Base-by-base conservation (phyloP, 352 stramenopile species). In the Phytophthora agathidicida region DNA sequence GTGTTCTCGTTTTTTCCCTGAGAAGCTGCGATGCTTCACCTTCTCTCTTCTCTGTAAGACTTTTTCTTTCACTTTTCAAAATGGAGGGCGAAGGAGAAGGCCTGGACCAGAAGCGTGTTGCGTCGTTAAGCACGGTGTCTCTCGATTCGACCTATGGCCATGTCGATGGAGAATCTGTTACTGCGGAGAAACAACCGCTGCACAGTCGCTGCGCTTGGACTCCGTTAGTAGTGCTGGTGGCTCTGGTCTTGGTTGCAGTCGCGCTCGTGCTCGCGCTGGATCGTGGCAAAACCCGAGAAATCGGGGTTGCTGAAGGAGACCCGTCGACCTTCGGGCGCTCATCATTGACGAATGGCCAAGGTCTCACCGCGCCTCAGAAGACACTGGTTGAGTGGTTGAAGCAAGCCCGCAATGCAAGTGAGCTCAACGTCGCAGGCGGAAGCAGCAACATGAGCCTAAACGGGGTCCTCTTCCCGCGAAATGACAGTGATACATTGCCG, bases 71-170 rank as follows among this genome's bases (percentile, higher is more conserved):
- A 62, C 27, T 62, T 38, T 17, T 7, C 13, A 48, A 54, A 27
- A 63, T 63, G 54, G 44, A 50, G 8, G 10, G 26, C 10, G 53
- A 43, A 14, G 22, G 22, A 1, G 26, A 37, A 7, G 37, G 17
- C 30, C 17, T 28, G 23, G 22, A 2, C 17, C 27, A 37, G 17
- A 62, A 62, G 43, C 43, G 20, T 26, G 26, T 30, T 5, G 24
- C 42, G 6, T 43, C 53, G 28, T 27, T n/a, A 7, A 62, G 53
- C 35, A 55, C 42, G 16, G 53, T 62, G 35, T 62, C 53, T 7
- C 32, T 62, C 17, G 53, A 46, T 6, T 54, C 53, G 27, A 49
- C 53, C 1, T 48, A 52, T n/a, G 43, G 41, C n/a, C 33, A 22
- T 8, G 53, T 22, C 7, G 35, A 24, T 43, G 26, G 13, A 33